Percentiles rank a stretch among this genome's conserved stretches.
Evolutionary conservation across 345 rosid species (phyloP).

Genomic region (Citrus australasica): DNA sequence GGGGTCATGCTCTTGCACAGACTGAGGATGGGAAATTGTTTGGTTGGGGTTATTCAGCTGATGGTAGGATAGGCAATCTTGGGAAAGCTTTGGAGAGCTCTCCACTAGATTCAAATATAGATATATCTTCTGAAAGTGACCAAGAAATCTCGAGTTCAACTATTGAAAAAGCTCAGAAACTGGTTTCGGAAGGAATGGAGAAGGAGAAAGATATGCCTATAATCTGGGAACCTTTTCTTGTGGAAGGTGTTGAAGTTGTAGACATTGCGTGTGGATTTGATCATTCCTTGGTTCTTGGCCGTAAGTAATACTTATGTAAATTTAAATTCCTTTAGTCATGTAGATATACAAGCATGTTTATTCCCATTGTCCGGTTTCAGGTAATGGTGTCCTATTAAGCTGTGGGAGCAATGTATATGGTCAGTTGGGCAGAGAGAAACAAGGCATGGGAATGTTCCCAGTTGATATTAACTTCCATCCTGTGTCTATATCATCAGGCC

Average conservation of each 20-base stretch:
- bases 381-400: constrained; percentile 63
- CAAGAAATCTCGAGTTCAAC: constrained; percentile 18
- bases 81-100: constrained; percentile 47
- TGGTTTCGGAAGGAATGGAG: constrained; percentile 65
- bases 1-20: constrained; percentile 89
- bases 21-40: constrained; percentile 69
- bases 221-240: constrained; percentile 69
- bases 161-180: constrained; percentile 53
- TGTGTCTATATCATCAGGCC: constrained; percentile 62
- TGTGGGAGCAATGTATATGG: constrained; percentile 83
- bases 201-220: constrained; percentile 84
- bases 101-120: constrained; percentile 43
- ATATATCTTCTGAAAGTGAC: constrained; percentile 11
- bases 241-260: constrained; percentile 56
- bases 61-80: constrained; percentile 74
- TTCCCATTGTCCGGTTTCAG: constrained; percentile 33
- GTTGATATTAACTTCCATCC: constrained; percentile 41
- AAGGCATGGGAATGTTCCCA: constrained; percentile 58
- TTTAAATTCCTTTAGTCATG: constrained; percentile 1
- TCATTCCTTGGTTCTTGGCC: constrained; percentile 75
- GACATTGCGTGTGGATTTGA: constrained; percentile 85
- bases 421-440: constrained; percentile 69
- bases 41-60: constrained; percentile 95
- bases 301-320: constrained; percentile 35
- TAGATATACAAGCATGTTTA: not conserved